Base-by-base conservation (phyloP, 305 asterid genomes). In the Fraxinus baroniana region DNA sequence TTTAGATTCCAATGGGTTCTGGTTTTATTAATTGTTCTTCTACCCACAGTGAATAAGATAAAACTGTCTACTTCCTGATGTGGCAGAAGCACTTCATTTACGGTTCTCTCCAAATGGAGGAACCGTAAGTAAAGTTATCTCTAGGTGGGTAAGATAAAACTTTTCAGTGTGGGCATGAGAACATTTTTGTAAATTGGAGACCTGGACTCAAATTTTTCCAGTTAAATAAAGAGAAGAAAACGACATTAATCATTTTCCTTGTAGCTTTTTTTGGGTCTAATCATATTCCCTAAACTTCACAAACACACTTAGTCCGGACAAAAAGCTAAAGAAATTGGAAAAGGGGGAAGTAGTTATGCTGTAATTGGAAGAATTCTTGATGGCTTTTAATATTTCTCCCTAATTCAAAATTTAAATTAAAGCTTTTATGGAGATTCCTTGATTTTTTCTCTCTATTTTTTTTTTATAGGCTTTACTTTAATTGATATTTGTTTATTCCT, bases 301-400 rank as follows among this genome's bases (percentile, higher is more conserved):
- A 64, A 6, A 81, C 84, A 86, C 89, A 86, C 89, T 36, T 71
- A 57, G 32, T 71, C 86, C 88, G 87, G 83, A 26, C 84, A 80
- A 78, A 79, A 82, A 83, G 87, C 81, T 52, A 80, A 84, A 82
- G 66, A 76, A 78, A 57, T 77, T 57, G 30, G 17, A 37, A 76
- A 36, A 81, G 24, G n/a, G n/a, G 10, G 62, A 78, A 60, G 17
- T 77, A 35, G 15, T 55, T 35, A 60, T 60, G 37, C 20, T 13
- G 36, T 17, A 18, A 57, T 13, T 3, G 12, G 24, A 52, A 70
- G 75, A 70, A 70, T 70, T 70, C 75, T 70, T 70, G 41, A 70
- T 70, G 76, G 76, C 44, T 71, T 70, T 15, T 71, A 32, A 32
- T 32, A 71, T 32, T 71, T 71, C 76, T 71, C 24, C 24, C 18